Conservation (phyloP, 352 stramenopile genomes). For the Phytophthora sp. region DNA sequence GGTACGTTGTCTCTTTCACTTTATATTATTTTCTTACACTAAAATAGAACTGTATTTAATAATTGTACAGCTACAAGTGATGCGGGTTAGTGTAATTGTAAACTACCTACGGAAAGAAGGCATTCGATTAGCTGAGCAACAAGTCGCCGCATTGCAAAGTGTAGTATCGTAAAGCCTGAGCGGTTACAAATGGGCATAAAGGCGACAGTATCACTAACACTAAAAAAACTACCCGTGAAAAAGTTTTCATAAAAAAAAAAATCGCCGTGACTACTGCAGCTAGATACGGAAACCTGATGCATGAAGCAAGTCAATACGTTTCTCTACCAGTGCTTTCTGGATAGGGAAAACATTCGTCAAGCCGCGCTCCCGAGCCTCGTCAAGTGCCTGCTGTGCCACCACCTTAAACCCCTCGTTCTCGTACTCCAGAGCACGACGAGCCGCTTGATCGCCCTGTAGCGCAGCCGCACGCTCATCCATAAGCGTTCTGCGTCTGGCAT, state of each 20-base stretch:
- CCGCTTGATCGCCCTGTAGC: slow-evolving; percentile 42
- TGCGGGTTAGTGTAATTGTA: slow-evolving; percentile 64
- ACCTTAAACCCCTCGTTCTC: slow-evolving; percentile 72
- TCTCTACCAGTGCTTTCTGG: slow-evolving; percentile 73
- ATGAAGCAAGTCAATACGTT: slow-evolving; percentile 72
- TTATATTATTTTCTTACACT: neutral
- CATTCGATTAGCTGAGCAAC: slow-evolving; percentile 71
- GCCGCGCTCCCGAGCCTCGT: slow-evolving; percentile 64
- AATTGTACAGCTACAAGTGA: slow-evolving; percentile 58
- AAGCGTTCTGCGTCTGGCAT: slow-evolving; percentile 62
- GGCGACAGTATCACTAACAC: too few relatives aligned
- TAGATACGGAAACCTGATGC: slow-evolving; percentile 80
- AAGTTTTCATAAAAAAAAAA: too few relatives aligned
- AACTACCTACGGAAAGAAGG: slow-evolving; percentile 77
- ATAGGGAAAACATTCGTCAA: slow-evolving; percentile 74
- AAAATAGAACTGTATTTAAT: neutral
- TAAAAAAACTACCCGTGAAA: too few relatives aligned
- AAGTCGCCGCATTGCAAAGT: slow-evolving; percentile 73
- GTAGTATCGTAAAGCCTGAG: slow-evolving; percentile 36
- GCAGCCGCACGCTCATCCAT: slow-evolving; percentile 46
- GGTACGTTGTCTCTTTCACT: slow-evolving; percentile 27
- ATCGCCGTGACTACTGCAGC: slow-evolving; percentile 15
- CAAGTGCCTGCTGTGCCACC: slow-evolving; percentile 55
- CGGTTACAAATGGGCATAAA: too few relatives aligned
- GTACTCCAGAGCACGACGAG: slow-evolving; percentile 41